Evolutionary conservation across 2,329 filamentous ascomycete genomes (phyloP).

Genomic region (Cyanodermella asteris): DNA sequence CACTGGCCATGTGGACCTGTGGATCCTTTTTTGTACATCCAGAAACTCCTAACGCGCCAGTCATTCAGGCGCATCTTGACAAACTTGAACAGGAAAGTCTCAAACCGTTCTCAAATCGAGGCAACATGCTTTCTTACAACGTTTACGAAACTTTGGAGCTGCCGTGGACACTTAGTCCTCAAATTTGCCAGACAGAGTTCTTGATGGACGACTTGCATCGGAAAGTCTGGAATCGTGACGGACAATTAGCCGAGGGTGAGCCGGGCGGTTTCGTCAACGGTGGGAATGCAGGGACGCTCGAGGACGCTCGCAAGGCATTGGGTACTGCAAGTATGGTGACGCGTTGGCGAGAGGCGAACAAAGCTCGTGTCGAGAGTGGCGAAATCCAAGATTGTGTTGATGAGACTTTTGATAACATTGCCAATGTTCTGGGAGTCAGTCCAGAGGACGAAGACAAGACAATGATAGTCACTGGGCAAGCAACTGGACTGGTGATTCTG

Average conservation of each 20-base stretch:
- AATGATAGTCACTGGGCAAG: too few species aligned
- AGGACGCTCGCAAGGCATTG: conserved; percentile 10
- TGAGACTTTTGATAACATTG: too few species aligned
- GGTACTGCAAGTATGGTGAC: conserved; percentile 18
- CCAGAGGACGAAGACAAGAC: too few species aligned
- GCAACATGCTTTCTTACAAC: conserved; percentile 20
- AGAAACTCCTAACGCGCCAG: conserved; percentile 18
- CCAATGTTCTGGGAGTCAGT: too few species aligned
- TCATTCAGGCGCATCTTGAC: conserved; percentile 21
- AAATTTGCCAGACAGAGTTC: conserved; percentile 19
- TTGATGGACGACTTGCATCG: conserved; percentile 18
- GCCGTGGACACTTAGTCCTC: conserved; percentile 24
- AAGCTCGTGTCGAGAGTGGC: conserved; percentile 13
- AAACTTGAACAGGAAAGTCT: conserved; percentile 18
- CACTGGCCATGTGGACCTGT: conserved; percentile 28
- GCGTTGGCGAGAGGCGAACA: conserved; percentile 19
- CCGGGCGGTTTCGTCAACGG: conserved; percentile 14
- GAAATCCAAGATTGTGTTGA: too few species aligned
- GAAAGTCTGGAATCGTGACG: conserved; percentile 21
- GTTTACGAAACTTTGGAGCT: conserved; percentile 23
- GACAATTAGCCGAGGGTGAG: conserved; percentile 9
- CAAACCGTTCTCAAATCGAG: conserved; percentile 17
- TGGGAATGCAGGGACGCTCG: conserved; percentile 8
- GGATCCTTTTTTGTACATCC: conserved; percentile 14
- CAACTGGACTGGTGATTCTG: too few species aligned